Evolutionary conservation across 2,329 filamentous ascomycete species (phyloP).

Genomic region (Phoma herbarum): DNA sequence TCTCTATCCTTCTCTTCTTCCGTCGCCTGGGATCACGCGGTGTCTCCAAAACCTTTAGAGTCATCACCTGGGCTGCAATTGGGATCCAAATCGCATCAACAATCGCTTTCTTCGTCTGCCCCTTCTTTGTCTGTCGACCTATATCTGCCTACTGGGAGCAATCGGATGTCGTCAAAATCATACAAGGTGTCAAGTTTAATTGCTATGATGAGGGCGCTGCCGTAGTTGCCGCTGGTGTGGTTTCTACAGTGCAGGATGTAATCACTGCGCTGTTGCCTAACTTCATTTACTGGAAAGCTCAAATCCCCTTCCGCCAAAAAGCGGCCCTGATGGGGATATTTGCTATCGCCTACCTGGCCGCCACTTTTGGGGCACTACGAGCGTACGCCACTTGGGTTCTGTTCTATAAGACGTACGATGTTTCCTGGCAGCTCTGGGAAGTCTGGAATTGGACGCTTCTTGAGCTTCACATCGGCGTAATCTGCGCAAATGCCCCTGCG

Average conservation of each 20-base stretch:
- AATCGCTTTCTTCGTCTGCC: slow-evolving; percentile 24
- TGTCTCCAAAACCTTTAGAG: slow-evolving; percentile 24
- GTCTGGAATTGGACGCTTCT: slow-evolving; percentile 25
- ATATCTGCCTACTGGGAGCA: slow-evolving; percentile 32
- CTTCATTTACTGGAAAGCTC: slow-evolving; percentile 33
- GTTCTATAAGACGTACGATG: slow-evolving; percentile 31
- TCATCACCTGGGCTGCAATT: slow-evolving; percentile 29
- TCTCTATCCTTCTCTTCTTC: slow-evolving; percentile 38
- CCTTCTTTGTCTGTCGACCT: slow-evolving; percentile 23
- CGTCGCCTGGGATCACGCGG: slow-evolving; percentile 26
- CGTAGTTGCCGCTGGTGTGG: slow-evolving; percentile 23
- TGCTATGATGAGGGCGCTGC: slow-evolving; percentile 32
- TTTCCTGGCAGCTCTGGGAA: slow-evolving; percentile 27
- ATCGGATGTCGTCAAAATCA: slow-evolving; percentile 15
- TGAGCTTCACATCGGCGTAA: slow-evolving; percentile 29
- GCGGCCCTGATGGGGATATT: slow-evolving; percentile 29
- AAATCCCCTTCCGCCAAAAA: slow-evolving; percentile 30
- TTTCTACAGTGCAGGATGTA: slow-evolving; percentile 30
- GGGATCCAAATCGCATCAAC: slow-evolving; percentile 20
- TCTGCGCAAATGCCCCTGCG: slow-evolving; percentile 29
- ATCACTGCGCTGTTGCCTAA: slow-evolving; percentile 28
- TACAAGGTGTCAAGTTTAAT: slow-evolving; percentile 15
- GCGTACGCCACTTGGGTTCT: slow-evolving; percentile 19
- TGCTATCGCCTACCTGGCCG: slow-evolving; percentile 27
- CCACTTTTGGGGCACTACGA: slow-evolving; percentile 21